Percentiles rank a stretch among this genome's conserved stretches.
These are phyloP conservation scores for Sapria himalayana DNA, from an alignment of 345 rosid genomes.

Conservation along the genomic window DNA sequence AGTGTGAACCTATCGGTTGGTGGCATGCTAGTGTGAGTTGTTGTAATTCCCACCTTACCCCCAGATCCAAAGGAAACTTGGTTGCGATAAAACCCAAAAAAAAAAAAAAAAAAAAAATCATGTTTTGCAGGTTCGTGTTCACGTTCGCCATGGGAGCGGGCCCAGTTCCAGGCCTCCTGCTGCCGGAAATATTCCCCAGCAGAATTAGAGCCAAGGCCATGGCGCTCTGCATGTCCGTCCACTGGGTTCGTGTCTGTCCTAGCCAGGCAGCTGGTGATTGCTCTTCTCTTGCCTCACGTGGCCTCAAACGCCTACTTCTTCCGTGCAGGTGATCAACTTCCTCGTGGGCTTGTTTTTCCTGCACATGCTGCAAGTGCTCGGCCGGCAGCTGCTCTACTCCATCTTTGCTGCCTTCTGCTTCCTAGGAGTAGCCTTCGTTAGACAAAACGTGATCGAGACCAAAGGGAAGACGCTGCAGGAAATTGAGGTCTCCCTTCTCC, in stretches of 20 bases:
- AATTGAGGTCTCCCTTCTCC: constrained; percentile 85
- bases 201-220: constrained; percentile 92
- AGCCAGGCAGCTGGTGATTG: not conserved
- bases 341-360: constrained; percentile 87
- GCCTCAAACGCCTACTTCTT: too few relatives aligned
- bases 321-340: constrained; percentile 64
- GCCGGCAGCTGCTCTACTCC: constrained; percentile 58
- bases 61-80: too few relatives aligned
- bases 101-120: too few relatives aligned
- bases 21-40: constrained; percentile 68
- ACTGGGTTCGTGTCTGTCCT: constrained; percentile 38
- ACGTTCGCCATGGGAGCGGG: constrained; percentile 95
- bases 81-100: too few relatives aligned
- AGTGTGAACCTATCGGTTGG: constrained; percentile 66
- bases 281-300: too few relatives aligned
- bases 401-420: constrained; percentile 61
- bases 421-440: constrained; percentile 66
- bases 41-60: not conserved
- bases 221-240: constrained; percentile 93
- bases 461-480: constrained; percentile 96
- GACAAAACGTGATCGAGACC: constrained; percentile 67
- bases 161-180: constrained; percentile 87
- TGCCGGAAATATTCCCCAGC: constrained; percentile 80
- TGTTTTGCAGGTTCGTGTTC: constrained; percentile 56
- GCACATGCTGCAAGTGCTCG: constrained; percentile 62